phyloP scores from a whole-genome alignment of 2,329 filamentous ascomycete genomes.

The Thelonectria discophora region DNA sequence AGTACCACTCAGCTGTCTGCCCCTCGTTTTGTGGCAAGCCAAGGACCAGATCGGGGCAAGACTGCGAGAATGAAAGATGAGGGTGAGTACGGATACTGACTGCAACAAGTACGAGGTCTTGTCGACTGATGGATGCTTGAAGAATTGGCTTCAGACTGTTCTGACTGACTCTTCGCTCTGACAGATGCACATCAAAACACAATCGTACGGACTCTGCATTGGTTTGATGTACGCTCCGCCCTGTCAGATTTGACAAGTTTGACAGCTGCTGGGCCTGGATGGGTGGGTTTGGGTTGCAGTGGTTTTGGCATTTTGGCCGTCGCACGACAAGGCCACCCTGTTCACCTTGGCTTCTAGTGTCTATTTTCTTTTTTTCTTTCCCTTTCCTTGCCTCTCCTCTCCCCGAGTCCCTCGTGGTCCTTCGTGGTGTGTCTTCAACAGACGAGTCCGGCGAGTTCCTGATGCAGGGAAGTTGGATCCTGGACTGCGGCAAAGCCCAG shows the following conservation, averaged over 20 bases:
- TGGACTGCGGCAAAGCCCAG: slow-evolving; percentile 11
- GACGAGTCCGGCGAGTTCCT: not conserved
- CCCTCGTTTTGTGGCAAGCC: slow-evolving; percentile 14
- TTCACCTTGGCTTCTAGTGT: not conserved
- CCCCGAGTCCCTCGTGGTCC: not conserved
- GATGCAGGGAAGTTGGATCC: slow-evolving; percentile 7
- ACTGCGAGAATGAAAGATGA: slow-evolving; percentile 12
- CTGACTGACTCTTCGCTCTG: not conserved
- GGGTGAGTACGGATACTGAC: too few species aligned
- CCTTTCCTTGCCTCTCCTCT: too few species aligned
- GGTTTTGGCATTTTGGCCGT: slow-evolving; percentile 2
- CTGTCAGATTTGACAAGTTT: slow-evolving; percentile 32
- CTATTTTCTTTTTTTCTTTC: not conserved
- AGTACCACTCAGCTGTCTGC: slow-evolving; percentile 4
- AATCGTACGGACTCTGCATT: slow-evolving; percentile 6
- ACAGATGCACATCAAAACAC: not conserved
- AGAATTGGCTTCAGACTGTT: too few species aligned
- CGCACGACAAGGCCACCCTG: slow-evolving; percentile 8
- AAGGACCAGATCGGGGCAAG: slow-evolving; percentile 19
- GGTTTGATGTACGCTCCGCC: slow-evolving; percentile 17
- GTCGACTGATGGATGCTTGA: too few species aligned
- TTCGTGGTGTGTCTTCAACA: too few species aligned
- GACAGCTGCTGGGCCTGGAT: slow-evolving; percentile 19
- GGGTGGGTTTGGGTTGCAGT: slow-evolving; percentile 18
- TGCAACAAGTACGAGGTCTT: too few species aligned